These are phyloP conservation scores for Nemophila menziesii DNA, from an alignment of 257 asterid genomes.

Conservation along the genomic window DNA sequence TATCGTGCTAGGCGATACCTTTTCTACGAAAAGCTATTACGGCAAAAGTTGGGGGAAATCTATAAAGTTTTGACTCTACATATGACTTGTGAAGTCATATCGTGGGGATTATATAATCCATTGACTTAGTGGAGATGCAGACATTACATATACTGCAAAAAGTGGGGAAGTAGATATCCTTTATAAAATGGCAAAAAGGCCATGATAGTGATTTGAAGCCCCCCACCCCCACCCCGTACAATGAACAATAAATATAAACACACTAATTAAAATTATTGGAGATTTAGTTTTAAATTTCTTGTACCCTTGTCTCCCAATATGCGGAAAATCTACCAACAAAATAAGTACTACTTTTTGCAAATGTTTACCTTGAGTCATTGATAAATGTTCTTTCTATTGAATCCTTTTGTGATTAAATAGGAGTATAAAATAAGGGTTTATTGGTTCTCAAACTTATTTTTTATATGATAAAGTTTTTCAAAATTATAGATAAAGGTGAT, in stretches of 20 bases:
- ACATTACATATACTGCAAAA: slow-evolving; percentile 19
- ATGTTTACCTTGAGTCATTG: slow-evolving; percentile 13
- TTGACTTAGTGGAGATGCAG: slow-evolving; percentile 47
- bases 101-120: slow-evolving; percentile 31
- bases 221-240: slow-evolving; percentile 38
- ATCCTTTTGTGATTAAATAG: background rate
- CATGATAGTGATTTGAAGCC: slow-evolving; percentile 46
- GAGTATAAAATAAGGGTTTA: background rate
- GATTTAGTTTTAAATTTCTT: slow-evolving; percentile 14
- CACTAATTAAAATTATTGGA: background rate
- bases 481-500: too few species aligned
- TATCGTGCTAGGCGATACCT: too few species aligned
- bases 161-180: slow-evolving; percentile 11
- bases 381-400: background rate
- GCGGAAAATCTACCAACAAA: slow-evolving; percentile 26
- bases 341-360: slow-evolving; percentile 31
- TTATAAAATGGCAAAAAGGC: slow-evolving; percentile 19
- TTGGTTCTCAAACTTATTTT: too few species aligned
- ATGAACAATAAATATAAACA: slow-evolving; percentile 6
- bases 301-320: slow-evolving; percentile 37
- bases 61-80: slow-evolving; percentile 18
- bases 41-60: slow-evolving; percentile 6
- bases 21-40: background rate
- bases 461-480: too few species aligned
- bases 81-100: slow-evolving; percentile 19